A percentile compares a stretch with the other conserved stretches of the same genome.
Evolutionary conservation across 495 filamentous ascomycete species (phyloP).

Genomic region (Trichoderma orchidacearum): DNA sequence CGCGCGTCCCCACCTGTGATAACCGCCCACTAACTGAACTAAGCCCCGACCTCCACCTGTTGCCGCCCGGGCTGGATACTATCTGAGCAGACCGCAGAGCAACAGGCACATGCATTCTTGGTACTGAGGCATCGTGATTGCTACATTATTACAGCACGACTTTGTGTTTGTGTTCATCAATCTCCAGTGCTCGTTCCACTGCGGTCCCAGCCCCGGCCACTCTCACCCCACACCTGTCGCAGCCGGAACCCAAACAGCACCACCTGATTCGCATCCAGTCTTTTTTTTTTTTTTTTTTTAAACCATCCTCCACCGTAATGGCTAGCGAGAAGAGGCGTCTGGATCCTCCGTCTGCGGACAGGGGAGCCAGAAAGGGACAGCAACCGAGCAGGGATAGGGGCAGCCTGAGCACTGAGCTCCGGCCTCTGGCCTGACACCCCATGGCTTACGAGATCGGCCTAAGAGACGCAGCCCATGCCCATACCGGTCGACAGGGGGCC

Average conservation of each 20-base stretch:
- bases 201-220: not conserved
- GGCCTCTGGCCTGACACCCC: not conserved
- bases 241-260: not conserved
- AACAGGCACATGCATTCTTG: not conserved
- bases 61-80: not conserved
- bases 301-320: not conserved
- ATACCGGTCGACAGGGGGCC: not conserved
- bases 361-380: not conserved
- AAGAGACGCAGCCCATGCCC: not conserved
- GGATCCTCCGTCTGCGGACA: not conserved
- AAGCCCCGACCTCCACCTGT: not conserved
- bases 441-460: slow-evolving; percentile 1
- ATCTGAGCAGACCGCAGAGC: not conserved
- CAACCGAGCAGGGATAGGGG: not conserved
- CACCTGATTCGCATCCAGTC: slow-evolving; percentile 1
- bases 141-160: too few species aligned
- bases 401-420: not conserved
- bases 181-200: not conserved
- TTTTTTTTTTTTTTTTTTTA: too few species aligned
- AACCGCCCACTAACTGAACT: not conserved
- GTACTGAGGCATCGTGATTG: not conserved
- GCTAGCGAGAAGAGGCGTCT: not conserved
- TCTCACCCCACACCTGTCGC: not conserved
- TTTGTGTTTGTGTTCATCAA: not conserved
- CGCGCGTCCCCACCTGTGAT: not conserved